Conservation (phyloP, 2,329 filamentous ascomycete species). For the Ilyonectria destructans region DNA sequence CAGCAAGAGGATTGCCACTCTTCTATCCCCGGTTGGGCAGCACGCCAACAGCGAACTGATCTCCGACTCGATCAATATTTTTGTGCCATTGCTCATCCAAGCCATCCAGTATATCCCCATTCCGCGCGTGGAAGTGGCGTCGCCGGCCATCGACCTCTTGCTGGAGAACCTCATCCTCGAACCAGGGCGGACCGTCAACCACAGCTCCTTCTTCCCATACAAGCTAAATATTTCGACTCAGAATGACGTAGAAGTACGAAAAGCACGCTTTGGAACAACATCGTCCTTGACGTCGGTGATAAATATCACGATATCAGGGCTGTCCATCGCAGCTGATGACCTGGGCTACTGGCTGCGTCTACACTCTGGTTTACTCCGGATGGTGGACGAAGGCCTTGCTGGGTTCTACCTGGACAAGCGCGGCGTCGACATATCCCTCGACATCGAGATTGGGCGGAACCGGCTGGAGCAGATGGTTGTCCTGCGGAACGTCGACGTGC, state of each 20-base stretch:
- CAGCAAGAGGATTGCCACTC: conserved; percentile 76
- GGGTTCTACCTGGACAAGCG: conserved; percentile 89
- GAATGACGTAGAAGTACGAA: conserved; percentile 90
- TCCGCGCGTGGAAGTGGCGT: conserved; percentile 89
- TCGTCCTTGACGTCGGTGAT: conserved; percentile 79
- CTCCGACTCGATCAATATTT: conserved; percentile 83
- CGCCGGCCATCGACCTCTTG: conserved; percentile 86
- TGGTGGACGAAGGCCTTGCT: conserved; percentile 88
- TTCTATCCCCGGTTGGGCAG: conserved; percentile 77
- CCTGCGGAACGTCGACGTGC: conserved; percentile 82
- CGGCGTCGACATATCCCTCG: conserved; percentile 88
- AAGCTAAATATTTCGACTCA: conserved; percentile 85
- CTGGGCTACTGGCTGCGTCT: conserved; percentile 91
- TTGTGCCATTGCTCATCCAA: conserved; percentile 84
- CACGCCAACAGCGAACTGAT: conserved; percentile 81
- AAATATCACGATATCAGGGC: conserved; percentile 84
- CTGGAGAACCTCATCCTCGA: conserved; percentile 94
- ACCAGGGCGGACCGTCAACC: conserved; percentile 87
- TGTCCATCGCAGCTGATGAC: conserved; percentile 88
- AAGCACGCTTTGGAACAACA: conserved; percentile 76
- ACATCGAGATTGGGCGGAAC: conserved; percentile 87
- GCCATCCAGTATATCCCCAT: conserved; percentile 91
- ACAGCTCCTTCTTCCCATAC: conserved; percentile 91
- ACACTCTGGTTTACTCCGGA: conserved; percentile 81
- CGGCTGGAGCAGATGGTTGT: conserved; percentile 86